Evolutionary conservation across 768 basidiomycete genomes (phyloP).

Genomic region (Zangia roseola): DNA sequence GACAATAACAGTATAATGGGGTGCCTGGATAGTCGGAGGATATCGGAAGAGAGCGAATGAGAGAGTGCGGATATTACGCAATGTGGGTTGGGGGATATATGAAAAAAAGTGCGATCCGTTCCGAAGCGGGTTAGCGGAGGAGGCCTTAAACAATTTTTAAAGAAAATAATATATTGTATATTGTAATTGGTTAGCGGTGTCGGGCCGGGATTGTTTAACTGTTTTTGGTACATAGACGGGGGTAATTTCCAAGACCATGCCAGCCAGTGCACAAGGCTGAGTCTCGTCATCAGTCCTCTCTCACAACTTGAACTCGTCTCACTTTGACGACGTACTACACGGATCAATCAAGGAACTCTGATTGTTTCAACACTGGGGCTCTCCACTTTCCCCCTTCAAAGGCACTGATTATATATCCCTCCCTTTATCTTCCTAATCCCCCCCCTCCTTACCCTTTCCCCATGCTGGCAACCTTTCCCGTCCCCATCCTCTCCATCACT

Average conservation of each 20-base stretch:
- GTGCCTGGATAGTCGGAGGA: too few species aligned
- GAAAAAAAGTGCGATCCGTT: too few species aligned
- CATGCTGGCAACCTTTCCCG: slow-evolving; percentile 56
- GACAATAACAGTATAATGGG: too few species aligned
- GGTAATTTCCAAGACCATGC: slow-evolving; percentile 21
- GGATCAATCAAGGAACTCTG: slow-evolving; percentile 30
- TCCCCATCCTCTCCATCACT: slow-evolving; percentile 64
- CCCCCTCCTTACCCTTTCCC: slow-evolving; percentile 36
- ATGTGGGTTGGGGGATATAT: too few species aligned
- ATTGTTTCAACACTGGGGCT: slow-evolving; percentile 20
- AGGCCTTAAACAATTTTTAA: not conserved
- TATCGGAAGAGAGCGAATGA: too few species aligned
- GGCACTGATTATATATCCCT: slow-evolving; percentile 21
- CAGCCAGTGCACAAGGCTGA: slow-evolving; percentile 14
- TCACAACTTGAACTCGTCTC: not conserved
- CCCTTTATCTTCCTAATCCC: not conserved
- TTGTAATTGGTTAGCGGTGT: not conserved
- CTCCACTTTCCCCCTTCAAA: slow-evolving; percentile 13
- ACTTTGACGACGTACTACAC: not conserved
- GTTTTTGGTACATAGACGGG: slow-evolving; percentile 11
- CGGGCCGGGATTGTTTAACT: slow-evolving; percentile 20
- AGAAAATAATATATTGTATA: not conserved
- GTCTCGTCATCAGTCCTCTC: slow-evolving; percentile 17
- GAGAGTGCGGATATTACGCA: too few species aligned
- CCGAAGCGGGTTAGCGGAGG: slow-evolving; percentile 11